A percentile compares a stretch with the other conserved stretches of the same genome.
Evolutionary conservation across 495 filamentous ascomycete species (phyloP).

Genomic region (Daldinia vernicosa): DNA sequence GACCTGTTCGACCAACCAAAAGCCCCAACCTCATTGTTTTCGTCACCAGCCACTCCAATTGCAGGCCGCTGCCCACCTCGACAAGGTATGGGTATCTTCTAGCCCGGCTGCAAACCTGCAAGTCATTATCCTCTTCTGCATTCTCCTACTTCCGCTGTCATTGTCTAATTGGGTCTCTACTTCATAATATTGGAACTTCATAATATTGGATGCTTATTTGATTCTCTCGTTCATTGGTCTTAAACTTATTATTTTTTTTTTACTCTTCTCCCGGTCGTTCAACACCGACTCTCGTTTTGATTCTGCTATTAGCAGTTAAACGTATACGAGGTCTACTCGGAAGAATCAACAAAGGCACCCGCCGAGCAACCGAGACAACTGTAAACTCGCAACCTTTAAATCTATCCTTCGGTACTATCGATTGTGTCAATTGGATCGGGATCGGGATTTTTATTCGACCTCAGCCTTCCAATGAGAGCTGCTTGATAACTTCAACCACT

Average conservation of each 20-base stretch:
- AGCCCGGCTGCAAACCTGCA: slow-evolving; percentile 23
- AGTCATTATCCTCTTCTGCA: slow-evolving; percentile 36
- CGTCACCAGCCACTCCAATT: slow-evolving; percentile 45
- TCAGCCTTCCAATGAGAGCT: slow-evolving; percentile 17
- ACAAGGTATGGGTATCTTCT: slow-evolving; percentile 22
- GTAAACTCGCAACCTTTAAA: slow-evolving; percentile 1
- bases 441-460: background rate
- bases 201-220: slow-evolving; percentile 31
- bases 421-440: slow-evolving; percentile 8
- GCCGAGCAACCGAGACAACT: slow-evolving; percentile 23
- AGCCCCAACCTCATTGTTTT: slow-evolving; percentile 43
- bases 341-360: slow-evolving; percentile 36
- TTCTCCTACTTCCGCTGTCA: slow-evolving; percentile 36
- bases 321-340: slow-evolving; percentile 25
- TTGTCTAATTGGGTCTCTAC: slow-evolving; percentile 32
- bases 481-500: slow-evolving; percentile 4
- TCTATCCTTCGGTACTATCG: background rate
- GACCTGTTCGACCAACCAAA: slow-evolving; percentile 34
- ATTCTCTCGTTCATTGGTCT: slow-evolving; percentile 39
- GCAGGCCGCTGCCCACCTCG: slow-evolving; percentile 26
- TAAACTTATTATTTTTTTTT: slow-evolving; percentile 19
- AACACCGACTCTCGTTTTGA: slow-evolving; percentile 18
- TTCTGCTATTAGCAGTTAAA: slow-evolving; percentile 7
- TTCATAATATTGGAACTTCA: slow-evolving; percentile 38
- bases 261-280: slow-evolving; percentile 19